phyloP scores from a whole-genome alignment of 108 stramenopile genomes.

The Nitzschia sp. region DNA sequence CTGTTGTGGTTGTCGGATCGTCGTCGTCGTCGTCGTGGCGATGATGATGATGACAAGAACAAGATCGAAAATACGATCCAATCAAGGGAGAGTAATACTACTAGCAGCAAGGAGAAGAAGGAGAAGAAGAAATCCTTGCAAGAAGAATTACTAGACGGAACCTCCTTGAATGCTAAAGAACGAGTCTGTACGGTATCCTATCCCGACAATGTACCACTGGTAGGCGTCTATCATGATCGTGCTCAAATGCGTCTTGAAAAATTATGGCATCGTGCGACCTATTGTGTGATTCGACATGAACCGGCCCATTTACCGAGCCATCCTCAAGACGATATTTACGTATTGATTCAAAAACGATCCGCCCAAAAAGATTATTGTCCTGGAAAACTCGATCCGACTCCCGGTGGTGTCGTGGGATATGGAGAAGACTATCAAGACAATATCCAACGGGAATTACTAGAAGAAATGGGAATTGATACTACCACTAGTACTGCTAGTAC shows the following conservation, averaged over 20 bases:
- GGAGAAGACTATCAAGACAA: slow-evolving; percentile 50
- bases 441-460: slow-evolving; percentile 51
- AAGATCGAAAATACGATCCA: too few species aligned
- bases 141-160: neutral
- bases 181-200: slow-evolving; percentile 44
- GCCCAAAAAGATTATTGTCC: slow-evolving; percentile 62
- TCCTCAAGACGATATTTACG: slow-evolving; percentile 16
- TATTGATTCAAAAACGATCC: slow-evolving; percentile 51
- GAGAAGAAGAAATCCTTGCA: neutral
- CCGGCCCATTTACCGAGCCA: slow-evolving; percentile 16
- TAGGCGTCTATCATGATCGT: slow-evolving; percentile 29
- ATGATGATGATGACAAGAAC: too few species aligned
- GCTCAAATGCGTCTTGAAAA: slow-evolving; percentile 45
- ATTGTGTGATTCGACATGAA: slow-evolving; percentile 41
- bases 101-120: slow-evolving; percentile 21
- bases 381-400: slow-evolving; percentile 54
- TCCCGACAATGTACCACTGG: slow-evolving; percentile 36
- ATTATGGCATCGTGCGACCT: slow-evolving; percentile 68
- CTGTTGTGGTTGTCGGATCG: too few species aligned
- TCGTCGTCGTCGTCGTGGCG: too few species aligned
- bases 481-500: neutral
- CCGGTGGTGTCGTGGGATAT: slow-evolving; percentile 64
- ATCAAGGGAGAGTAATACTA: too few species aligned
- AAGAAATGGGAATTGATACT: slow-evolving; percentile 63
- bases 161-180: slow-evolving; percentile 49